Base-by-base conservation (phyloP, 2,329 filamentous ascomycete genomes). In the Shiraia sp. region DNA sequence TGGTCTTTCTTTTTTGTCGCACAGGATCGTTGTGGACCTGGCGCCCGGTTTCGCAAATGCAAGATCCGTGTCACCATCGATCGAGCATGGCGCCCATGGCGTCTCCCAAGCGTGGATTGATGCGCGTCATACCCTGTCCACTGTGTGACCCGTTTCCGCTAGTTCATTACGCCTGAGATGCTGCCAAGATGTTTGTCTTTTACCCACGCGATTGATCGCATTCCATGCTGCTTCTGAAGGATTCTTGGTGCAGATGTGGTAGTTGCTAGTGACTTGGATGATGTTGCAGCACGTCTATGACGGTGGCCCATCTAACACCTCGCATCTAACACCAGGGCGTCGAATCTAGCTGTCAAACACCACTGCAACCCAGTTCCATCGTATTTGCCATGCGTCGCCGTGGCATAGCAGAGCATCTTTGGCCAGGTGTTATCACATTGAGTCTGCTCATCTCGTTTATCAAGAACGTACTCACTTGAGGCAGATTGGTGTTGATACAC, bases 11-110 rank as follows among this genome's bases (percentile, higher is more conserved):
- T 55, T 50, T 53, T 45, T 45, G 63, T 65, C 51, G 54, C 58
- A 65, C 61, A 43, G 54, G 54, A 68, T 65, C 63, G 58, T 49
- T 51, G 42, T 57, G 54, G 53, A 65, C 61, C 63, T 65, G 63
- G 57, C 49, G 46, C 50, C 47, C 57, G 65, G 65, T 66, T 57
- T 53, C 61, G 66, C 63, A 39, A 49, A 65, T 69, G 63, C 64
- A 56, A 67, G 65, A 69, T 68, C 54, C 42, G 59, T 66, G 49
- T 53, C 39, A 66, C 66, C 42, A 42, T 58, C 49, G 54, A 55
- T 40, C 51, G 45, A 55, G 49, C 34, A 51, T 53, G 60, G 62
- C 57, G 61, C 47, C 44, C 35, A 55, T 63, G 63, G 65, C 65
- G 61, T 51, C 45, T 47, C 51, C 50, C 51, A 47, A 53, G 51